Percentiles rank a stretch among this genome's conserved stretches.
Conservation (phyloP, 805 yeast species). For the Candida vaughaniae region DNA sequence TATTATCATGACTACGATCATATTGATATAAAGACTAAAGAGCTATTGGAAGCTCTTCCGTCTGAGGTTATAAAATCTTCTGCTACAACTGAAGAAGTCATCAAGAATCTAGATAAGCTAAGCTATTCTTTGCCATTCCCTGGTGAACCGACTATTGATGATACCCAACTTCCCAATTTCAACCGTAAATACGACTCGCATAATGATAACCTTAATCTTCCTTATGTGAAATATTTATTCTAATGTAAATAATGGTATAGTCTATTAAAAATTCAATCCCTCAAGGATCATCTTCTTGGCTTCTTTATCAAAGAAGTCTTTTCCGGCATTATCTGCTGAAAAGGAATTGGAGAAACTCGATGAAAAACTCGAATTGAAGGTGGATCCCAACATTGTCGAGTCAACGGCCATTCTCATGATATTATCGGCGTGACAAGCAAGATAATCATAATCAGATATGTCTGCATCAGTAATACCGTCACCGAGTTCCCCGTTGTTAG, state of each 20-base stretch:
- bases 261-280: conserved; percentile 13
- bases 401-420: conserved; percentile 48
- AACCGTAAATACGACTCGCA: conserved; percentile 19
- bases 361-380: conserved; percentile 37
- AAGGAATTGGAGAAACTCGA: conserved; percentile 30
- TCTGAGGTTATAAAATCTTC: background rate
- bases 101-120: background rate
- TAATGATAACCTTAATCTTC: conserved; percentile 26
- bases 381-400: conserved; percentile 45
- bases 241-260: background rate
- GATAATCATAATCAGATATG: conserved; percentile 32
- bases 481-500: conserved; percentile 1
- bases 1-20: conserved; percentile 18
- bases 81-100: background rate
- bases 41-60: conserved; percentile 17
- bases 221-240: conserved; percentile 17
- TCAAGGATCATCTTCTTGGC: conserved; percentile 16
- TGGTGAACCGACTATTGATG: conserved; percentile 1
- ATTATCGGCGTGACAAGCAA: conserved; percentile 47
- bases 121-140: conserved; percentile 1
- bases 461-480: conserved; percentile 11
- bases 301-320: conserved; percentile 18
- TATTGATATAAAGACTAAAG: conserved; percentile 7
- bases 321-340: conserved; percentile 28
- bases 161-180: conserved; percentile 2